A percentile compares a stretch with the other conserved stretches of the same genome.
Evolutionary conservation across 2,329 filamentous ascomycete genomes (phyloP).

Genomic region (Colletotrichum sp.): DNA sequence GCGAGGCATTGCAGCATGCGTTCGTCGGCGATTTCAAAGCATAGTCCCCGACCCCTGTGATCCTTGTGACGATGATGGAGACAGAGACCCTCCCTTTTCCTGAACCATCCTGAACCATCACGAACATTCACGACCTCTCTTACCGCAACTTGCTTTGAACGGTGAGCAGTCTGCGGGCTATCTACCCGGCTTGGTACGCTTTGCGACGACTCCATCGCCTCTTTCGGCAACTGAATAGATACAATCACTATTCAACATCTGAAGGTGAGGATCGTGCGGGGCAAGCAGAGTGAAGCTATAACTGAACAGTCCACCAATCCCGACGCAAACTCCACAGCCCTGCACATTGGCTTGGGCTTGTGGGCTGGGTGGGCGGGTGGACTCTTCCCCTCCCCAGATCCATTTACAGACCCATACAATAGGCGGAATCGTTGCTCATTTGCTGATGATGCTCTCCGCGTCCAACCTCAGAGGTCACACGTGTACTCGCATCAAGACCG

Average conservation of each 20-base stretch:
- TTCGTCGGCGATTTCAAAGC: neutral
- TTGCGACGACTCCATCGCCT: neutral
- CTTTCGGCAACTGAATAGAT: neutral
- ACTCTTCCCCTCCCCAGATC: neutral
- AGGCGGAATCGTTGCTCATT: neutral
- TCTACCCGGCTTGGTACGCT: neutral
- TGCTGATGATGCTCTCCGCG: neutral
- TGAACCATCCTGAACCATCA: neutral
- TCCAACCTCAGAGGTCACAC: neutral
- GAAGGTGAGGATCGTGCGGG: neutral
- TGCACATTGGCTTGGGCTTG: neutral
- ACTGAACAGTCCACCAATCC: constrained; percentile 1
- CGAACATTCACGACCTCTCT: neutral
- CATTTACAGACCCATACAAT: neutral
- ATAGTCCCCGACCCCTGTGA: neutral
- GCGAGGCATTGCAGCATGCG: neutral
- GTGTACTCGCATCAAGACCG: neutral
- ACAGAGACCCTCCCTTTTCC: neutral
- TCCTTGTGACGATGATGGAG: neutral
- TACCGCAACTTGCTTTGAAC: neutral
- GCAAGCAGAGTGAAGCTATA: neutral
- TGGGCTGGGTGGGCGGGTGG: neutral
- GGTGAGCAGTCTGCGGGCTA: neutral
- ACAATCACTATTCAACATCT: neutral
- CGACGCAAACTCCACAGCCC: neutral